Evolutionary conservation across 1,139 yeast species (phyloP).

Genomic region (Scheffersomyces illinoinensis): DNA sequence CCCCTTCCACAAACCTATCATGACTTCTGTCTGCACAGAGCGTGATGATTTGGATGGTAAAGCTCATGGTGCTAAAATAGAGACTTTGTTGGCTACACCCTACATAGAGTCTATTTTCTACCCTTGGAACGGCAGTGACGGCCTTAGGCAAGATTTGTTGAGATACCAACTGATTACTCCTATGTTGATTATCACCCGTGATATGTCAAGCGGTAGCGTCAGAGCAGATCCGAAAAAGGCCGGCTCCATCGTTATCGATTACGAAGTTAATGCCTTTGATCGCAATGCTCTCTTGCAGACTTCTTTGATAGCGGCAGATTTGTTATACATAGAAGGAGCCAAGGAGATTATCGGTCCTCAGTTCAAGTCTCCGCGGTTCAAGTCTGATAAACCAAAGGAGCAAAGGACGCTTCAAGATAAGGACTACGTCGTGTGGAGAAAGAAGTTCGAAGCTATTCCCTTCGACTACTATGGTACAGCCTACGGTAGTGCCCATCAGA

Average conservation of each 20-base stretch:
- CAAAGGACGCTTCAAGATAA: constrained; percentile 43
- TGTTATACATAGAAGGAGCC: constrained; percentile 55
- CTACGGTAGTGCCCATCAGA: constrained; percentile 62
- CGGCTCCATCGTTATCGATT: constrained; percentile 39
- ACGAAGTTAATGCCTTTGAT: constrained; percentile 44
- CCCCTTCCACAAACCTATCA: constrained; percentile 45
- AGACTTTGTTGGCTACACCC: constrained; percentile 52
- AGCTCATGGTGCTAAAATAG: constrained; percentile 59
- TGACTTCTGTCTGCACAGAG: constrained; percentile 55
- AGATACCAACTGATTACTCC: constrained; percentile 43
- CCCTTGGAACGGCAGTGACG: constrained; percentile 47
- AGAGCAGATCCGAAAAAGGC: constrained; percentile 37
- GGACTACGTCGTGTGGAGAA: constrained; percentile 51
- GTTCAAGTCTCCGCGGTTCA: constrained; percentile 41
- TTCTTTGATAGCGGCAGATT: constrained; percentile 43
- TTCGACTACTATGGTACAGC: constrained; percentile 31
- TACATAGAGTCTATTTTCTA: constrained; percentile 34
- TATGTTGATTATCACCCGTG: constrained; percentile 52
- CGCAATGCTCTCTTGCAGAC: constrained; percentile 43
- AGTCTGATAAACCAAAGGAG: constrained; percentile 37
- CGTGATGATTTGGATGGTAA: constrained; percentile 55
- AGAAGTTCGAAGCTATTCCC: constrained; percentile 25
- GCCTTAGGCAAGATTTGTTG: constrained; percentile 33
- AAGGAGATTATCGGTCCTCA: constrained; percentile 43
- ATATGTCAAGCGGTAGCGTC: constrained; percentile 45